A percentile compares a stretch with the other conserved stretches of the same genome.
Conservation (phyloP, 2,329 filamentous ascomycete genomes). For the Calycina herbarum region DNA sequence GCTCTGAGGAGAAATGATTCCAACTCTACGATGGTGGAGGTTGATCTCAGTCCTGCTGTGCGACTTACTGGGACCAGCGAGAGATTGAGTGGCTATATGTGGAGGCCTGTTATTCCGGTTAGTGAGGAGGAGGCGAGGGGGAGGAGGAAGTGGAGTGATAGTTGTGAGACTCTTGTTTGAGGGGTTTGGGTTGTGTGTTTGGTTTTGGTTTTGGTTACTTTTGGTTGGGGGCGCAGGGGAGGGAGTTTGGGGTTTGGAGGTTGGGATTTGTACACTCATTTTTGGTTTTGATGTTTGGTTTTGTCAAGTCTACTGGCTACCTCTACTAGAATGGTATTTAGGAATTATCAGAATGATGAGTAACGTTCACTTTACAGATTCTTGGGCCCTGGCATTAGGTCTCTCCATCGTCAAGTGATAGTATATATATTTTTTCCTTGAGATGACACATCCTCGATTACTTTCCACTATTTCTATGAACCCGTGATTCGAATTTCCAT, state of each 20-base stretch:
- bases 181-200: not conserved
- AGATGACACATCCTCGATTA: too few relatives aligned
- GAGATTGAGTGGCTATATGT: not conserved
- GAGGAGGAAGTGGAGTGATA: not conserved
- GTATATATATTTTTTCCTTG: too few relatives aligned
- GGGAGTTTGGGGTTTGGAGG: too few relatives aligned
- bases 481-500: not conserved
- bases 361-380: too few relatives aligned
- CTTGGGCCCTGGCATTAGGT: too few relatives aligned
- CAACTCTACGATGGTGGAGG: not conserved
- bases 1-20: not conserved
- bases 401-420: too few relatives aligned
- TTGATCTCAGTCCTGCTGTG: not conserved
- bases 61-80: not conserved
- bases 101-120: not conserved
- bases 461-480: too few relatives aligned
- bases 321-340: too few relatives aligned
- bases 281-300: too few relatives aligned
- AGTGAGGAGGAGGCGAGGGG: not conserved
- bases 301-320: too few relatives aligned
- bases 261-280: too few relatives aligned
- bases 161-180: not conserved
- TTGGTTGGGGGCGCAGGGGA: not conserved
- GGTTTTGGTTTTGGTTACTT: not conserved
- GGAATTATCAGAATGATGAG: too few relatives aligned